Percentiles rank a stretch among this genome's conserved stretches.
Conservation (phyloP, 495 filamentous ascomycete species). For the Bathelium albidoporum region DNA sequence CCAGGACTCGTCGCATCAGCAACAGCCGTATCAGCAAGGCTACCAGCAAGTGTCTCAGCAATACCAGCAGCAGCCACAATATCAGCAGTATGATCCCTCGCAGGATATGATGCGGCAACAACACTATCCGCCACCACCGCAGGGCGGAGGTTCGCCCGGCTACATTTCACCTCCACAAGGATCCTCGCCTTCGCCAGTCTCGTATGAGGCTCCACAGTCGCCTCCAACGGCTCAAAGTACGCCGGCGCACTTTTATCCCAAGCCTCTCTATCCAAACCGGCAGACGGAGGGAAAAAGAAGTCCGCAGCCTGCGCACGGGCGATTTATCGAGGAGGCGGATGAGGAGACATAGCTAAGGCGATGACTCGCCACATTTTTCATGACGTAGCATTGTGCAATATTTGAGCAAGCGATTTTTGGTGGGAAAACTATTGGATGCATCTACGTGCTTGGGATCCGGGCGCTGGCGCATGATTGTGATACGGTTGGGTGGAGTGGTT, state of each 20-base stretch:
- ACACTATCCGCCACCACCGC: slow-evolving; percentile 5
- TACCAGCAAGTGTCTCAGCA: background rate
- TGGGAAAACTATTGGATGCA: background rate
- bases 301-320: background rate
- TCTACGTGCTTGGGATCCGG: background rate
- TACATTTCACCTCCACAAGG: background rate
- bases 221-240: slow-evolving; percentile 1
- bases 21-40: background rate
- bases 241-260: slow-evolving; percentile 8
- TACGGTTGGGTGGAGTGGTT: background rate
- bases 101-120: background rate
- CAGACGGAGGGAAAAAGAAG: background rate
- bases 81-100: slow-evolving; percentile 6
- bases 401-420: background rate
- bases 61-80: background rate
- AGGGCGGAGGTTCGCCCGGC: background rate
- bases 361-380: background rate
- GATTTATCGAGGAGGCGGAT: slow-evolving; percentile 4
- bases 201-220: background rate
- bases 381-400: no score
- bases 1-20: background rate
- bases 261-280: slow-evolving; percentile 3
- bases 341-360: background rate
- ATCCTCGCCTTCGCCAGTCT: background rate
- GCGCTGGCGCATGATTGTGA: background rate